Conservation (phyloP, 163 green algal genomes). For the Scenedesmus sp. region DNA sequence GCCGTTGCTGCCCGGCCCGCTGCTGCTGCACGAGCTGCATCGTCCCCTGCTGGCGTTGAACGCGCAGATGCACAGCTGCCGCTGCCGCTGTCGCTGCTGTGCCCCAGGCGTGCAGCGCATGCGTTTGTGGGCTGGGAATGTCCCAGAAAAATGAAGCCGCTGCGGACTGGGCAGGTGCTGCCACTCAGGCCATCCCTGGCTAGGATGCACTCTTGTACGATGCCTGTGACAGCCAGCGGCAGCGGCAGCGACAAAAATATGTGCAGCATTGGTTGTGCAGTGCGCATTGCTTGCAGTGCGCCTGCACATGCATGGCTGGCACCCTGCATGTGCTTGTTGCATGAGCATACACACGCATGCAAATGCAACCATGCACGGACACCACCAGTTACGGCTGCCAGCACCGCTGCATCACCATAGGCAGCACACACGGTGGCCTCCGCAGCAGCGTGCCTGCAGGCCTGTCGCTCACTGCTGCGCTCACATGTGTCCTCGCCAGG, state of each 20-base stretch:
- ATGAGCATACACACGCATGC: too few species aligned
- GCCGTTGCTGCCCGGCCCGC: not conserved
- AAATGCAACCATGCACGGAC: not conserved
- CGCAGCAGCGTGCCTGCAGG: not conserved
- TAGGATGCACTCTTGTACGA: conserved; percentile 30
- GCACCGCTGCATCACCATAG: not conserved
- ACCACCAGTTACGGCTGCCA: not conserved
- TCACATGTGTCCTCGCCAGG: not conserved
- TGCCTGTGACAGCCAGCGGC: not conserved
- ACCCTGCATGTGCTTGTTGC: not conserved
- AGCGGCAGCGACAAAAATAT: not conserved
- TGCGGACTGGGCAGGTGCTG: conserved; percentile 24
- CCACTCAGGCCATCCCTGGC: not conserved
- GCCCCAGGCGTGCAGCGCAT: too few species aligned
- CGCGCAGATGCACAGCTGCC: not conserved
- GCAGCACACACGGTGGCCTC: not conserved
- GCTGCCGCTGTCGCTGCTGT: not conserved
- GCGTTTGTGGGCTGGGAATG: not conserved
- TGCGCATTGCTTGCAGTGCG: not conserved
- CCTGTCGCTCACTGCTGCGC: not conserved
- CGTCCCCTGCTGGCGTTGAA: not conserved
- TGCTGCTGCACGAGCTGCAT: not conserved
- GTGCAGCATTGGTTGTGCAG: not conserved
- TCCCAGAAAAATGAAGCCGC: conserved; percentile 11
- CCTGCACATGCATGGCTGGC: not conserved